Percentiles rank a stretch among this genome's conserved stretches.
These are phyloP conservation scores for Epithemia pelagica DNA, from an alignment of 108 stramenopile genomes.

Conservation along the genomic window DNA sequence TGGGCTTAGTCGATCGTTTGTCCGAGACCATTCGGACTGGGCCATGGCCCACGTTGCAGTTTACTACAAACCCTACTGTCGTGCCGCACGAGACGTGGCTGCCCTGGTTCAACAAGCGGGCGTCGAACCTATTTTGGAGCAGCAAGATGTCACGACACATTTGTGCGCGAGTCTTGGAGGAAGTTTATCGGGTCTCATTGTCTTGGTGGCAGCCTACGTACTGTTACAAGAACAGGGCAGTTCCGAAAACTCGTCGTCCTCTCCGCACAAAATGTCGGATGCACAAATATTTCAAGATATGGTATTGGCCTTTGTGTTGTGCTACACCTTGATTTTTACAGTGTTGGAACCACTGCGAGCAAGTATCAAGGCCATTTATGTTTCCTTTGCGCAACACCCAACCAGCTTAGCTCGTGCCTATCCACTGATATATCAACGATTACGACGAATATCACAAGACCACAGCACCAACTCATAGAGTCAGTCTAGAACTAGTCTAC, in stretches of 20 bases:
- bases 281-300: conserved; percentile 47
- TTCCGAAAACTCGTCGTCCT: background rate
- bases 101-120: conserved; percentile 66
- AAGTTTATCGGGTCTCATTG: conserved; percentile 51
- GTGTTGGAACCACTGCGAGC: conserved; percentile 83
- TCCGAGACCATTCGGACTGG: conserved; percentile 68
- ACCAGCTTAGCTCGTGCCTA: conserved; percentile 69
- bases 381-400: conserved; percentile 81
- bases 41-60: conserved; percentile 80
- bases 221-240: conserved; percentile 26
- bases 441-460: conserved; percentile 70
- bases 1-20: conserved; percentile 43
- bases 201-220: conserved; percentile 51
- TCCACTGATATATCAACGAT: conserved; percentile 74
- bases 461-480: too few relatives aligned
- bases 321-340: conserved; percentile 73
- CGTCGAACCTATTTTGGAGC: conserved; percentile 75
- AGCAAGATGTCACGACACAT: conserved; percentile 77
- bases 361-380: conserved; percentile 75
- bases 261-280: conserved; percentile 19
- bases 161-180: conserved; percentile 63
- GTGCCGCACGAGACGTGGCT: conserved; percentile 74
- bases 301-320: conserved; percentile 61
- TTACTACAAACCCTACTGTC: conserved; percentile 68
- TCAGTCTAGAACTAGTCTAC: too few relatives aligned